Evolutionary conservation across 2,329 filamentous ascomycete genomes (phyloP), one percentile per base, ranked within the genome.

Genomic region (Stachybotrys chlorohalonatus): DNA sequence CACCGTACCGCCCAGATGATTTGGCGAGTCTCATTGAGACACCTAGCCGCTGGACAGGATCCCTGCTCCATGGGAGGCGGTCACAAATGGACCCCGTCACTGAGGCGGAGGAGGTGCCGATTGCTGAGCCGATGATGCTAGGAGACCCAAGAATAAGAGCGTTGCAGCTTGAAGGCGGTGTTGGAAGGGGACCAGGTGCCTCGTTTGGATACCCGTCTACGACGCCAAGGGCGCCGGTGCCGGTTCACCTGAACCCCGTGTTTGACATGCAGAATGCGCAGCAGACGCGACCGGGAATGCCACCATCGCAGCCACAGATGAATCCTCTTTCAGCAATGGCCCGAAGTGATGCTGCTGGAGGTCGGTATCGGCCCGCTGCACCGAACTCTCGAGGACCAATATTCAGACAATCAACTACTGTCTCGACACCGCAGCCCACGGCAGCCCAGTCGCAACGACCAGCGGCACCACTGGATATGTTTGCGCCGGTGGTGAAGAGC

Each of bases 11-110:
- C 8, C 59, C 57, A 16, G 62, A 64, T 45, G 58, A 60, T 39
- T 50, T 58, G 1, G 54, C 56, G 17, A 63, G 58, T 49, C 55
- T 62, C 7, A 54, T 72, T 13, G 70, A 72, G 51, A 78, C 75
- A 7, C 75, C 75, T 2, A 78, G 74, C n/a, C 73, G 73, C 52
- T 73, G 74, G 69, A 76, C 73, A 3, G 72, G 76, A 4, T 65
- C 71, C 52, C 65, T 71, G 7, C 65, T 71, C 32, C 67, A 71
- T 6, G 63, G 68, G 7, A 70, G 67, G 32, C 60, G 63, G 2
- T 46, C 66, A 24, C 60, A 61, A 13, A 70, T 70, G 60, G 62
- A 65, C 15, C 58, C 68, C 13, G 57, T 70, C 13, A 63, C 58
- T 52, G 69, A 70, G 58, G 59, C 57, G 6, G 63, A 70, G 48